A percentile compares a stretch with the other conserved stretches of the same genome.
Evolutionary conservation across 2,329 filamentous ascomycete species (phyloP).

Genomic region (Aspergillus brasiliensis): DNA sequence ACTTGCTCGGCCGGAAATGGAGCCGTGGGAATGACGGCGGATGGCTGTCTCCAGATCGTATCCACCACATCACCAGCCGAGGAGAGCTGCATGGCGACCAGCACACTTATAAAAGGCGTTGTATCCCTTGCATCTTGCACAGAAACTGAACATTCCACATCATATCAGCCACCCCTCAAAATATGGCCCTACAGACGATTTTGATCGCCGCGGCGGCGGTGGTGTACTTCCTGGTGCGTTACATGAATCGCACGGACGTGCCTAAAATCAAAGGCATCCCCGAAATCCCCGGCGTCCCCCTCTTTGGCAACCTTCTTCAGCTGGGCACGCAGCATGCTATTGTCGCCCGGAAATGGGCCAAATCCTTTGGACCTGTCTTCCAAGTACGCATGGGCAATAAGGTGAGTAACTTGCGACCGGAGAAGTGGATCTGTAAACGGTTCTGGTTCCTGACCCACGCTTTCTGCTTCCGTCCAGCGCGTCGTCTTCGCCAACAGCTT

Average conservation of each 20-base stretch:
- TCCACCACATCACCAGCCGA: neutral
- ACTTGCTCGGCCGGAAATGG: no score
- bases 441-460: neutral
- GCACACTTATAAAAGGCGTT: neutral
- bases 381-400: constrained; percentile 70
- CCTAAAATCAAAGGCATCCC: constrained; percentile 64
- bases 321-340: constrained; percentile 61
- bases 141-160: neutral
- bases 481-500: constrained; percentile 80
- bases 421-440: neutral
- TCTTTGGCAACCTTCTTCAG: constrained; percentile 66
- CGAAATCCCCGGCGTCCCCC: constrained; percentile 62
- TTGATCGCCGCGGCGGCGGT: constrained; percentile 38
- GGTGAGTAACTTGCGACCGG: constrained; percentile 40
- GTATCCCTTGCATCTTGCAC: neutral
- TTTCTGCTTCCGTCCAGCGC: constrained; percentile 46
- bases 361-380: constrained; percentile 65
- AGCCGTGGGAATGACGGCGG: no score
- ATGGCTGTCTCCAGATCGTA: no score
- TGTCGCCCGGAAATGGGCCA: constrained; percentile 58
- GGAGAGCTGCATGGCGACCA: neutral
- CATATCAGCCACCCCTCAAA: neutral
- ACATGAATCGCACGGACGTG: constrained; percentile 55
- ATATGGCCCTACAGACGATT: constrained; percentile 35
- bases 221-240: constrained; percentile 44